These are phyloP conservation scores for Metschnikowia arizonensis DNA, from an alignment of 805 yeast genomes.

Conservation along the genomic window DNA sequence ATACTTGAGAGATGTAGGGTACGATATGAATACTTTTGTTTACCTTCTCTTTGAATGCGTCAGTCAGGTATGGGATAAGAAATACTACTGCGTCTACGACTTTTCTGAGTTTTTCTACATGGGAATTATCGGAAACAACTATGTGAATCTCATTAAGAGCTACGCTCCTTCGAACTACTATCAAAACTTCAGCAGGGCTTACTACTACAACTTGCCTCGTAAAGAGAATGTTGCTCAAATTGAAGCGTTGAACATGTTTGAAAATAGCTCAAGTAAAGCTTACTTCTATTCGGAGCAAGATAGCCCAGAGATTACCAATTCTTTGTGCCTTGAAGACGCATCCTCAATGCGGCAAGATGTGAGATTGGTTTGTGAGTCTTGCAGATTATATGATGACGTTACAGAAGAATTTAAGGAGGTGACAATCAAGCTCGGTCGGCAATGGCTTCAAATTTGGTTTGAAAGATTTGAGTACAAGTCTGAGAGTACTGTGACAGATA, in stretches of 20 bases:
- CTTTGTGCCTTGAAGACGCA: conserved; percentile 33
- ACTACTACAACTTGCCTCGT: conserved; percentile 48
- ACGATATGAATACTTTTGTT: conserved; percentile 46
- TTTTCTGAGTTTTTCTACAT: conserved; percentile 54
- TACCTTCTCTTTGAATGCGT: conserved; percentile 62
- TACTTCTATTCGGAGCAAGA: conserved; percentile 36
- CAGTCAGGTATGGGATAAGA: conserved; percentile 67
- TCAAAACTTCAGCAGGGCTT: conserved; percentile 50
- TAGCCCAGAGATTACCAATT: conserved; percentile 29
- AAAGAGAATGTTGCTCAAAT: conserved; percentile 21
- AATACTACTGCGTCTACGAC: conserved; percentile 61
- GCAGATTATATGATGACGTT: conserved; percentile 16
- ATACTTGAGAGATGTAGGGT: conserved; percentile 30
- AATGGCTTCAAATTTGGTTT: conserved; percentile 52
- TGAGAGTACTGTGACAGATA: conserved; percentile 22
- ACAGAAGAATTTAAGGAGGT: conserved; percentile 49
- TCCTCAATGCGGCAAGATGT: conserved; percentile 34
- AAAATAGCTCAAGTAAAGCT: conserved; percentile 14
- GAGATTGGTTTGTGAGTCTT: conserved; percentile 32
- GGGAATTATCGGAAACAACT: conserved; percentile 23
- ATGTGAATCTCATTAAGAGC: conserved; percentile 35
- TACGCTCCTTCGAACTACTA: conserved; percentile 51
- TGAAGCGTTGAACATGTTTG: conserved; percentile 21
- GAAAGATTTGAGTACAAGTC: conserved; percentile 15
- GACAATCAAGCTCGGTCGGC: conserved; percentile 64